Evolutionary conservation across 2,329 filamentous ascomycete genomes (phyloP).

Genomic region (Pseudopithomyces chartarum): DNA sequence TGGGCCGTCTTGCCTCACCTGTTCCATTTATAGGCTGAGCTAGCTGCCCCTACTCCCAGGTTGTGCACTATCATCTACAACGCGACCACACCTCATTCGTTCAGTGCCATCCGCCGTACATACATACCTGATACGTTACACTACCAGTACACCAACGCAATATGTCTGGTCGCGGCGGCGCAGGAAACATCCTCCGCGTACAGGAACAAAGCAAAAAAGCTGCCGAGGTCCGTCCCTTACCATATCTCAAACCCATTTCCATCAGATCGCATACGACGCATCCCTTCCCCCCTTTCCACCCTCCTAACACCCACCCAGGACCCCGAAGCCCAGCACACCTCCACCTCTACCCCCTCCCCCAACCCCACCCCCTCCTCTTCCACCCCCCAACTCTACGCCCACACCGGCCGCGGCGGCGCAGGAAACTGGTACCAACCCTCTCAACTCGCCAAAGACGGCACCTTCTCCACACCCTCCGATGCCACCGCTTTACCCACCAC

Average conservation of each 20-base stretch:
- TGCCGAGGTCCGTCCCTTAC: slow-evolving; percentile 29
- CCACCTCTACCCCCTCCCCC: slow-evolving; percentile 17
- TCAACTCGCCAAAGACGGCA: slow-evolving; percentile 45
- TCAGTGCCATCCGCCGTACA: neutral
- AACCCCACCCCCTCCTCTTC: slow-evolving; percentile 16
- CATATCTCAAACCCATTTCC: too few relatives aligned
- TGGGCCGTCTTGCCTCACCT: neutral
- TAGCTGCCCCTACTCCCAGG: neutral
- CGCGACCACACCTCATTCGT: too few relatives aligned
- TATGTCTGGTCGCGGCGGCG: slow-evolving; percentile 51
- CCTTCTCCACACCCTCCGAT: slow-evolving; percentile 39
- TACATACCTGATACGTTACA: neutral
- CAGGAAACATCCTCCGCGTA: slow-evolving; percentile 50
- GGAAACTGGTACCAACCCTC: slow-evolving; percentile 54
- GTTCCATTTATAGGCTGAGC: neutral
- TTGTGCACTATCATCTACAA: neutral
- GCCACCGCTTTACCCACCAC: slow-evolving; percentile 34
- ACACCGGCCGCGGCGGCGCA: slow-evolving; percentile 52
- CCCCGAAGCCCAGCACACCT: slow-evolving; percentile 45
- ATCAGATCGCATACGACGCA: neutral
- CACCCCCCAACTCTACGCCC: slow-evolving; percentile 47
- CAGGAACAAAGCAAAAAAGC: slow-evolving; percentile 37
- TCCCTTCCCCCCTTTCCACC: neutral
- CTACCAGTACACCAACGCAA: neutral
- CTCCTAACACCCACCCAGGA: slow-evolving; percentile 35